Conservation (phyloP, 768 basidiomycete genomes). For the Trametes gibbosa region DNA sequence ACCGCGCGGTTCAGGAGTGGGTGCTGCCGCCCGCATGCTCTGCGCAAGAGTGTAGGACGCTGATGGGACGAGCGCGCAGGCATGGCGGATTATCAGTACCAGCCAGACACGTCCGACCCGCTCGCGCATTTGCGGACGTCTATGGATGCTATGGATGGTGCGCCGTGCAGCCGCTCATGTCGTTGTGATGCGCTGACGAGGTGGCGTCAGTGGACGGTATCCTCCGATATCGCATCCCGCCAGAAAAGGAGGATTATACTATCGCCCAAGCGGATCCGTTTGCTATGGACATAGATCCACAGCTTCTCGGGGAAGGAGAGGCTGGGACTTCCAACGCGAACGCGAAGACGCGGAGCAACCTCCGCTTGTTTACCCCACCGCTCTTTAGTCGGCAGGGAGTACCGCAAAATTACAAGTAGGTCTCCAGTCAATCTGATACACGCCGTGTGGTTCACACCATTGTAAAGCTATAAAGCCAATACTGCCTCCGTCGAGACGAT, state of each 20-base stretch:
- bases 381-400: conserved; percentile 81
- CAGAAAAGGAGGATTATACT: conserved; percentile 64
- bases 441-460: neutral
- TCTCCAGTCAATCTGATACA: neutral
- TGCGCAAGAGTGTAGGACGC: no score
- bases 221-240: conserved; percentile 63
- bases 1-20: conserved; percentile 88
- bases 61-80: conserved; percentile 41
- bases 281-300: conserved; percentile 54
- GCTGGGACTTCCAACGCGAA: neutral
- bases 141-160: conserved; percentile 84
- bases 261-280: conserved; percentile 28
- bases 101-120: conserved; percentile 70
- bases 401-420: conserved; percentile 79
- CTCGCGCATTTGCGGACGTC: conserved; percentile 65
- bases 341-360: conserved; percentile 44
- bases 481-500: conserved; percentile 69
- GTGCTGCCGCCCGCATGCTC: no score
- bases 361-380: conserved; percentile 84
- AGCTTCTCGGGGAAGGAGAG: conserved; percentile 26
- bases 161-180: conserved; percentile 13
- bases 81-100: conserved; percentile 93
- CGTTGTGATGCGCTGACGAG: no score
- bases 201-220: conserved; percentile 67
- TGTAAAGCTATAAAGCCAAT: conserved; percentile 70